Conservation (phyloP, 192 early-diverging fungal species). For the Funneliformis geosporum region DNA sequence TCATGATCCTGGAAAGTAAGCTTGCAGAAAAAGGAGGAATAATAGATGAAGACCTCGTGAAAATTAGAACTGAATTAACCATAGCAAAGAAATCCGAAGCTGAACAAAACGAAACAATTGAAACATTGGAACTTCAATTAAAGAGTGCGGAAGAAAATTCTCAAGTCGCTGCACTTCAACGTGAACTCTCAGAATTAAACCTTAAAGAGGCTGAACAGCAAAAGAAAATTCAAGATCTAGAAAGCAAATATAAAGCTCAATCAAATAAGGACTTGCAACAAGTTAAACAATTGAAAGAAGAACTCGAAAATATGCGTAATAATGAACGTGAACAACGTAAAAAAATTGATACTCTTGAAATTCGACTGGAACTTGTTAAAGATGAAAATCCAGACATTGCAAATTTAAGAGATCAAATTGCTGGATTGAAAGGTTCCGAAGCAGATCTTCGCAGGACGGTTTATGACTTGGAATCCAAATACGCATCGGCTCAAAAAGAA, state of each 20-base stretch:
- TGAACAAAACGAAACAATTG: slow-evolving; percentile 12
- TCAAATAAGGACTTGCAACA: background rate
- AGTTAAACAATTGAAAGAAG: slow-evolving; percentile 18
- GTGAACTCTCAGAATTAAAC: background rate
- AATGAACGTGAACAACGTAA: slow-evolving; percentile 22
- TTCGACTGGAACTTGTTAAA: slow-evolving; percentile 10
- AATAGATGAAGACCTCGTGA: slow-evolving; percentile 15
- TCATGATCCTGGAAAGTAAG: background rate
- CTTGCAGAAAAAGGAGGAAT: slow-evolving; percentile 9
- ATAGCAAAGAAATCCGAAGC: slow-evolving; percentile 6
- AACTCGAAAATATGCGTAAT: background rate
- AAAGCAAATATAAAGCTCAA: background rate
- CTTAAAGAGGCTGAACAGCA: slow-evolving; percentile 5
- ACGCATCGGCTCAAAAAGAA: slow-evolving; percentile 6
- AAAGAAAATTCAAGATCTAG: slow-evolving; percentile 3
- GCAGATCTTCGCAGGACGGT: background rate
- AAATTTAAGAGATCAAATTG: slow-evolving; percentile 17
- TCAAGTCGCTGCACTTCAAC: background rate
- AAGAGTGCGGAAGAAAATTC: slow-evolving; percentile 14
- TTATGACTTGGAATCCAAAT: slow-evolving; percentile 21
- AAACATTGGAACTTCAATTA: slow-evolving; percentile 5
- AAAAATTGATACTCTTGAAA: slow-evolving; percentile 11
- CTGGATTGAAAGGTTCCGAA: slow-evolving; percentile 15
- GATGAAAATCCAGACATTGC: slow-evolving; percentile 13
- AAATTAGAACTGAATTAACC: slow-evolving; percentile 11